Conservation (phyloP, 2,329 filamentous ascomycete species). For the Arthrobotrys musiformis region DNA sequence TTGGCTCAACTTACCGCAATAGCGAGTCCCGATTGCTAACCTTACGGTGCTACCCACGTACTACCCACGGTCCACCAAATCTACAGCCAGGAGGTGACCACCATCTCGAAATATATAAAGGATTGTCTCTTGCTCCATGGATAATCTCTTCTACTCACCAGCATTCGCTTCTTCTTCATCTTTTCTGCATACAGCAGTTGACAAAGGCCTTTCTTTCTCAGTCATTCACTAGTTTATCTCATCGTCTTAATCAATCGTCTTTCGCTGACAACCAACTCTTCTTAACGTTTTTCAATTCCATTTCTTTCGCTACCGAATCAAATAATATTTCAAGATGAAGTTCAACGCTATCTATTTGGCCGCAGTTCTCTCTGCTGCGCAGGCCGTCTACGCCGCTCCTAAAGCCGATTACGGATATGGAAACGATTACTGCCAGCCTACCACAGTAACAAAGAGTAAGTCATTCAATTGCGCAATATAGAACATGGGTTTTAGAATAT, state of each 20-base stretch:
- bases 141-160: slow-evolving; percentile 26
- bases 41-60: no score
- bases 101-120: slow-evolving; percentile 38
- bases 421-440: slow-evolving; percentile 1
- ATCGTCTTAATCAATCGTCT: slow-evolving; percentile 22
- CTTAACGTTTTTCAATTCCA: slow-evolving; percentile 7
- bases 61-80: not conserved
- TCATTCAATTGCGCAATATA: not conserved
- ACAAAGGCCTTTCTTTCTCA: slow-evolving; percentile 24
- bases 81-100: not conserved
- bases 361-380: slow-evolving; percentile 22
- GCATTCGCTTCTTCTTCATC: slow-evolving; percentile 35
- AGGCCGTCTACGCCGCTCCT: slow-evolving; percentile 35
- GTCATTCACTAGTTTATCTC: slow-evolving; percentile 35
- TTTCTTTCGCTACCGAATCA: slow-evolving; percentile 21
- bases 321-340: slow-evolving; percentile 46
- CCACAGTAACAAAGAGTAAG: slow-evolving; percentile 14
- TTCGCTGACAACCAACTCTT: slow-evolving; percentile 19
- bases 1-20: slow-evolving; percentile 48
- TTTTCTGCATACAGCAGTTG: slow-evolving; percentile 33
- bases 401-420: slow-evolving; percentile 1
- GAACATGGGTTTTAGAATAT: not conserved
- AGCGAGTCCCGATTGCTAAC: slow-evolving; percentile 1
- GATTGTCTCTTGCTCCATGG: slow-evolving; percentile 26
- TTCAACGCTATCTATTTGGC: slow-evolving; percentile 35